A percentile compares a stretch with the other conserved stretches of the same genome.
Evolutionary conservation across 371 early-diverging fungal species (phyloP).

Genomic region (Mucor saturninus): DNA sequence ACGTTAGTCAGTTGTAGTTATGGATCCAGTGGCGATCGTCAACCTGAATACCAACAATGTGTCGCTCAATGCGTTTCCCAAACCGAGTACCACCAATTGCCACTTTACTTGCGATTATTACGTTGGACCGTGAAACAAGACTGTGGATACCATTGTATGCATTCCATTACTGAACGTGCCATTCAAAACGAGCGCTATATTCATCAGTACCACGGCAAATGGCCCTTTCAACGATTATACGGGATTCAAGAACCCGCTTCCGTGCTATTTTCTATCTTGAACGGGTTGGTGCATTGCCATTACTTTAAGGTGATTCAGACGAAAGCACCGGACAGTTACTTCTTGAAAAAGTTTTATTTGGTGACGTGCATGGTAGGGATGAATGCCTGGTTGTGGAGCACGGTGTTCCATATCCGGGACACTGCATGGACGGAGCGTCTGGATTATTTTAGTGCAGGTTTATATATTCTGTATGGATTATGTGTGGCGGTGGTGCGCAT

Average conservation of each 20-base stretch:
- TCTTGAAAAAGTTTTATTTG: conserved; percentile 64
- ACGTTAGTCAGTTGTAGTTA: conserved; percentile 3
- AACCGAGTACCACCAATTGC: conserved; percentile 11
- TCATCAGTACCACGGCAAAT: conserved; percentile 37
- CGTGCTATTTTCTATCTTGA: conserved; percentile 87
- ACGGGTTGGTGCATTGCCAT: conserved; percentile 77
- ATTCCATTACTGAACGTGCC: conserved; percentile 22
- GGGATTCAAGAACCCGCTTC: conserved; percentile 96
- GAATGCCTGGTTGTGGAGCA: conserved; percentile 94
- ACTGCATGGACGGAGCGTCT: conserved; percentile 83
- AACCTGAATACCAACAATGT: conserved; percentile 21
- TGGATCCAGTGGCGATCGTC: conserved; percentile 30
- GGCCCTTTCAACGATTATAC: conserved; percentile 90
- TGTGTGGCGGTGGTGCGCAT: conserved; percentile 64
- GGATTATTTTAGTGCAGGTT: conserved; percentile 94
- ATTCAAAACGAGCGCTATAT: conserved; percentile 14
- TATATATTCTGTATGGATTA: conserved; percentile 73
- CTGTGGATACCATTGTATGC: conserved; percentile 36
- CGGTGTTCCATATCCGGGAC: conserved; percentile 92
- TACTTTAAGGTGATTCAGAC: conserved; percentile 53
- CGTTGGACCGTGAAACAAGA: conserved; percentile 24
- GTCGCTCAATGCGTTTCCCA: conserved; percentile 23
- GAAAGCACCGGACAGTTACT: conserved; percentile 53
- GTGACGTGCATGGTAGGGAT: conserved; percentile 63
- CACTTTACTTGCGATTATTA: conserved; percentile 19